Evolutionary conservation across 139 green algal species (phyloP).

Genomic region (Chlorella vulgaris): DNA sequence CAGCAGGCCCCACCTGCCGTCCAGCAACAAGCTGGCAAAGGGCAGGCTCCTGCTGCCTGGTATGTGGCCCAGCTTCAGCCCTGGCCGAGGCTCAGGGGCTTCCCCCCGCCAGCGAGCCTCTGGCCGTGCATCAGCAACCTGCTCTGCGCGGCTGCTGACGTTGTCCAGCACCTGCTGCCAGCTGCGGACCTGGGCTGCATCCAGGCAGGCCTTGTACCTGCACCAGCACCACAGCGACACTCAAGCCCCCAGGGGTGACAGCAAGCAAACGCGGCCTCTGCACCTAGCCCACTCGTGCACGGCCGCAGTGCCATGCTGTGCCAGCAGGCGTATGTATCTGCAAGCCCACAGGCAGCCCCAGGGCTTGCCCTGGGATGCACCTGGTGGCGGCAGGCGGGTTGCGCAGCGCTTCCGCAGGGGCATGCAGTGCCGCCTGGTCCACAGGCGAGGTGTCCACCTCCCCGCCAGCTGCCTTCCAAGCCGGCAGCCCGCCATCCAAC

Average conservation of each 20-base stretch:
- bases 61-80: constrained; percentile 84
- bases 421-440: constrained; percentile 44
- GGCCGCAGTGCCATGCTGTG: neutral
- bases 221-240: neutral
- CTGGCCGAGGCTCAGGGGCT: constrained; percentile 81
- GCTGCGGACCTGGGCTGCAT: constrained; percentile 52
- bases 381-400: neutral
- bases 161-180: constrained; percentile 66
- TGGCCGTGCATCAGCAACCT: constrained; percentile 83
- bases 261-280: too few species aligned
- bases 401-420: constrained; percentile 28
- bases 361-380: too few species aligned
- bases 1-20: constrained; percentile 35
- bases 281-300: too few species aligned
- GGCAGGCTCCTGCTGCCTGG: constrained; percentile 83
- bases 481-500: constrained; percentile 89
- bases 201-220: constrained; percentile 34
- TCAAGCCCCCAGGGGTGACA: too few species aligned
- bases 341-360: constrained; percentile 2
- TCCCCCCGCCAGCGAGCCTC: constrained; percentile 60
- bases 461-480: constrained; percentile 67
- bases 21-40: constrained; percentile 70
- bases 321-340: too few species aligned
- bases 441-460: constrained; percentile 48
- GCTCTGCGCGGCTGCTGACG: constrained; percentile 41